These are phyloP conservation scores for Gastrolobium villosum DNA, from an alignment of 306 rosid genomes.

Conservation along the genomic window DNA sequence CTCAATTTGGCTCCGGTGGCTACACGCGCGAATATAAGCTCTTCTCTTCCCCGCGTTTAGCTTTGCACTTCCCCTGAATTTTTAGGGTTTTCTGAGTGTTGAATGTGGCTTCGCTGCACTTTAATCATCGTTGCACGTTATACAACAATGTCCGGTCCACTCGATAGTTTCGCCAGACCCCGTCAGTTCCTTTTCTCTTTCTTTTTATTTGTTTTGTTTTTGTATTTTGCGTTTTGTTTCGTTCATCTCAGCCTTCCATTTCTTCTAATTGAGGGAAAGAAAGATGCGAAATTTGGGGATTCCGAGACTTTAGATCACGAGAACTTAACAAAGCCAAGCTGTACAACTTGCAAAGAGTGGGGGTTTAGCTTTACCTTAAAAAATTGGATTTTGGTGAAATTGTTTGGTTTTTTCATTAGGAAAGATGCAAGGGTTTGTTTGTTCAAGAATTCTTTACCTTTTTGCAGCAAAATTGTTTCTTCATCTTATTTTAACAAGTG, in stretches of 20 bases:
- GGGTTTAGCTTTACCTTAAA: too few species aligned
- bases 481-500: too few species aligned
- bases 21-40: background rate
- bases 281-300: too few species aligned
- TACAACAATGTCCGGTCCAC: conserved; percentile 66
- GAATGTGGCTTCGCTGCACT: conserved; percentile 43
- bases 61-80: background rate
- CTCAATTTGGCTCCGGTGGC: background rate
- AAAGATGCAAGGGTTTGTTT: background rate
- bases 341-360: too few species aligned
- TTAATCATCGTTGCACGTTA: conserved; percentile 30
- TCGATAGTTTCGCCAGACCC: conserved; percentile 75
- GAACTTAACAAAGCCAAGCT: too few species aligned
- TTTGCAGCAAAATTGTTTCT: background rate
- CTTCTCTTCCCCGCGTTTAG: background rate
- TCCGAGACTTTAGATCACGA: too few species aligned
- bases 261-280: too few species aligned
- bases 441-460: background rate
- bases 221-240: background rate
- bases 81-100: conserved; percentile 47
- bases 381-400: too few species aligned
- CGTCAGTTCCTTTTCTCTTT: conserved; percentile 53
- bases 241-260: background rate
- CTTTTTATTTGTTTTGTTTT: background rate
- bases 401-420: background rate